A percentile compares a stretch with the other conserved stretches of the same genome.
phyloP scores from a whole-genome alignment of 1,284 basidiomycete species.

The Pascua sp. region DNA sequence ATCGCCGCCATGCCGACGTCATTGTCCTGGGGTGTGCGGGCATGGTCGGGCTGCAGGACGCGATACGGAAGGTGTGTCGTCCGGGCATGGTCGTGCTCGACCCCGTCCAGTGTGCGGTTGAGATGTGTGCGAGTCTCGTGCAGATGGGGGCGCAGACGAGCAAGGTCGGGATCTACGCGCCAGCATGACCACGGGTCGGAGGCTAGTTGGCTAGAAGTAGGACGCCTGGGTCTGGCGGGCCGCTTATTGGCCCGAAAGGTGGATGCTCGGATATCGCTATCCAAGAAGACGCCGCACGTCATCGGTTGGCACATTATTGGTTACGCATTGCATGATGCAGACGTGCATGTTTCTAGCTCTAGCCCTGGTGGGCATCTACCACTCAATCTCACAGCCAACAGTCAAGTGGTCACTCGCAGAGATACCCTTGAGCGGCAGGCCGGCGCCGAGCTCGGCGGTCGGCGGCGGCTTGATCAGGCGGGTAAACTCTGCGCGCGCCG shows the following conservation, averaged over 20 bases:
- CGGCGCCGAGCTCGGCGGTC: conserved; percentile 63
- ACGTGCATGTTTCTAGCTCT: too few relatives aligned
- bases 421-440: conserved; percentile 73
- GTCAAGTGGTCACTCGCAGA: conserved; percentile 86
- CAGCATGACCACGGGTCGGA: background rate
- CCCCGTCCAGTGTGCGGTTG: conserved; percentile 49
- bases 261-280: too few relatives aligned
- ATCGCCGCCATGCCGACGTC: conserved; percentile 45
- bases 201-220: too few relatives aligned
- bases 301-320: too few relatives aligned
- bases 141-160: conserved; percentile 26
- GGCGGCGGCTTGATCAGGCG: conserved; percentile 65
- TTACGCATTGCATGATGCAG: too few relatives aligned
- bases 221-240: too few relatives aligned
- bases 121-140: conserved; percentile 29
- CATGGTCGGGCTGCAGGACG: conserved; percentile 54
- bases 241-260: too few relatives aligned
- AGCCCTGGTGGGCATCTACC: conserved; percentile 4
- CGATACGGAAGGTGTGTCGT: conserved; percentile 39
- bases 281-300: too few relatives aligned
- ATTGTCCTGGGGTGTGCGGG: conserved; percentile 56
- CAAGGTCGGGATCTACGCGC: conserved; percentile 29
- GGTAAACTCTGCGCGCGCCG: conserved; percentile 53
- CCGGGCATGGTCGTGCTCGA: conserved; percentile 51
- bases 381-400: conserved; percentile 53